Conservation (phyloP, 2,329 filamentous ascomycete species). For the Geosmithia morbida region DNA sequence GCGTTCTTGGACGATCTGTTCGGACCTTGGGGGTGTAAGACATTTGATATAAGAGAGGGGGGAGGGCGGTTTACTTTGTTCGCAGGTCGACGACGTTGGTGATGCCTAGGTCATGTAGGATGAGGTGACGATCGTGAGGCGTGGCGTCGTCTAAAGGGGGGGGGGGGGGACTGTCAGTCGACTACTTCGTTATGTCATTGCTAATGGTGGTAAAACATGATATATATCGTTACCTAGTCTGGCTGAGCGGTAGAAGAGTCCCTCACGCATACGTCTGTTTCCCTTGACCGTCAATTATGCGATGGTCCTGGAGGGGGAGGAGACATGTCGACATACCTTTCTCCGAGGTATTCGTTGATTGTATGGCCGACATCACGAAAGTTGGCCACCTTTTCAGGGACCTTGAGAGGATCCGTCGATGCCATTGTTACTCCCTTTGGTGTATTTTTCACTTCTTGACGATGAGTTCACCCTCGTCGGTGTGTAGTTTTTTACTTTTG, state of each 20-base stretch:
- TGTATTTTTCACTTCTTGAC: not conserved
- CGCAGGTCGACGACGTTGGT: slow-evolving; percentile 67
- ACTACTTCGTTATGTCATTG: not conserved
- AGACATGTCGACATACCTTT: not conserved
- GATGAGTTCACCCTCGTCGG: no score
- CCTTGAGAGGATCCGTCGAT: no score
- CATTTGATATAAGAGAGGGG: not conserved
- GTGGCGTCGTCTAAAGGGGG: slow-evolving; percentile 51
- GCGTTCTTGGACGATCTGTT: slow-evolving; percentile 53
- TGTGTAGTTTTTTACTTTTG: no score
- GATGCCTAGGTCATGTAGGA: slow-evolving; percentile 48
- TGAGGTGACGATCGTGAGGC: slow-evolving; percentile 40
- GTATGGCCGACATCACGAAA: slow-evolving; percentile 63
- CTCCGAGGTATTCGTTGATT: slow-evolving; percentile 43
- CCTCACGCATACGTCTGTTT: slow-evolving; percentile 37
- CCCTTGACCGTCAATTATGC: not conserved
- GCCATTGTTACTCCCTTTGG: not conserved
- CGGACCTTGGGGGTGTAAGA: slow-evolving; percentile 41
- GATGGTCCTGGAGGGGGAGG: slow-evolving; percentile 1
- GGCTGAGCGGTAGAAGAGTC: slow-evolving; percentile 54
- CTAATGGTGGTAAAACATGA: no score
- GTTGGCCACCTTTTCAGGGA: slow-evolving; percentile 38
- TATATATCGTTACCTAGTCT: slow-evolving; percentile 31
- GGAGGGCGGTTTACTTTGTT: slow-evolving; percentile 42
- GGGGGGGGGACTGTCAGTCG: not conserved